Evolutionary conservation across 768 basidiomycete species (phyloP).

Genomic region (Suillus variegatus): DNA sequence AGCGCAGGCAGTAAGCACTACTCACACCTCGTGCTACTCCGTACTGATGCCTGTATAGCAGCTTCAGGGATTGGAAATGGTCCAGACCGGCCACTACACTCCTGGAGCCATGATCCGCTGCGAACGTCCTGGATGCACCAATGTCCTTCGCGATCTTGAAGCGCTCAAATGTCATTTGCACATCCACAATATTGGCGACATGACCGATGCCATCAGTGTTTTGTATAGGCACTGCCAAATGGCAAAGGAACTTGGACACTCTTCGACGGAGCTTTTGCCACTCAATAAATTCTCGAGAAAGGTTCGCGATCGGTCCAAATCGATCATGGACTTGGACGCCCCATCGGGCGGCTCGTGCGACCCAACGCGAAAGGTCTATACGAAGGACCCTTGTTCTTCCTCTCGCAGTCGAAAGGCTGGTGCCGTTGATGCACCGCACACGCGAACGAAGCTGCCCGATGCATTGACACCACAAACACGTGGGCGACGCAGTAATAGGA

Average conservation of each 20-base stretch:
- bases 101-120: constrained; percentile 41
- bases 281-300: constrained; percentile 4
- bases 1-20: constrained; percentile 39
- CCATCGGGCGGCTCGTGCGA: background rate
- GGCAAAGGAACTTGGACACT: background rate
- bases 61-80: constrained; percentile 27
- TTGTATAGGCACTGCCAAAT: background rate
- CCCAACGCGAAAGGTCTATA: background rate
- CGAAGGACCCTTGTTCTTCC: background rate
- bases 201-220: background rate
- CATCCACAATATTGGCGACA: constrained; percentile 54
- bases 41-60: constrained; percentile 16
- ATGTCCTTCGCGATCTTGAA: constrained; percentile 42
- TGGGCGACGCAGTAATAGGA: constrained; percentile 21
- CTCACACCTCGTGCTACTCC: constrained; percentile 7
- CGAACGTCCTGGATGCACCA: constrained; percentile 45
- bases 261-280: background rate
- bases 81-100: constrained; percentile 25
- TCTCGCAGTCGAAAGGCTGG: background rate
- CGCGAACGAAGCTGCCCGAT: background rate
- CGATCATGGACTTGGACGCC: constrained; percentile 1
- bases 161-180: constrained; percentile 55
- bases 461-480: constrained; percentile 9
- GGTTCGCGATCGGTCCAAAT: constrained; percentile 21
- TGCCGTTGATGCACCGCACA: background rate